phyloP scores from a whole-genome alignment of 2,329 filamentous ascomycete genomes.

The Didymella pomorum region DNA sequence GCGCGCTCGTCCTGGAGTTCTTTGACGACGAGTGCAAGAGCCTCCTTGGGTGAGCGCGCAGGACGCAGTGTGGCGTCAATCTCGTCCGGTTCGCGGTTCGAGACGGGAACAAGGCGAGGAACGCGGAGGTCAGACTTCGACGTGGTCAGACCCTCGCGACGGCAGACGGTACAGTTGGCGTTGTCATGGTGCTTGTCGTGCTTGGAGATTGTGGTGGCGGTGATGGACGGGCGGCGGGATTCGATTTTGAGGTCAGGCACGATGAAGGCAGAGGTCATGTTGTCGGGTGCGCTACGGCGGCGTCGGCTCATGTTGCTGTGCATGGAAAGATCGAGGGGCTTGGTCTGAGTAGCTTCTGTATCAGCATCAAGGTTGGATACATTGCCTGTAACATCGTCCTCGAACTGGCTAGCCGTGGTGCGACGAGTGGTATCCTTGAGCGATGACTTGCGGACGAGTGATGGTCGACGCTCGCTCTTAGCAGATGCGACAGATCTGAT shows the following conservation, averaged over 20 bases:
- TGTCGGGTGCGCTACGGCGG: conserved; percentile 58
- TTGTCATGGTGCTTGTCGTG: conserved; percentile 58
- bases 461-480: conserved; percentile 51
- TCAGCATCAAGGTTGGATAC: conserved; percentile 39
- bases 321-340: conserved; percentile 51
- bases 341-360: conserved; percentile 41
- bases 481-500: conserved; percentile 47
- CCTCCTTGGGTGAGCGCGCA: conserved; percentile 71
- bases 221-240: conserved; percentile 36
- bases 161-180: conserved; percentile 65
- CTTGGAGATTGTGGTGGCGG: conserved; percentile 30
- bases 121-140: conserved; percentile 49
- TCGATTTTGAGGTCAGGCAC: conserved; percentile 68
- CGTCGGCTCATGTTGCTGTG: conserved; percentile 60
- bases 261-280: conserved; percentile 71
- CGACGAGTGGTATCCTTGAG: conserved; percentile 59
- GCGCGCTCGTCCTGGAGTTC: conserved; percentile 79
- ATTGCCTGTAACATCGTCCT: conserved; percentile 48
- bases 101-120: conserved; percentile 60
- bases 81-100: conserved; percentile 60
- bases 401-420: conserved; percentile 41
- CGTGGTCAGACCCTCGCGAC: conserved; percentile 51
- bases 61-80: conserved; percentile 68
- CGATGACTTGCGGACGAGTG: conserved; percentile 62
- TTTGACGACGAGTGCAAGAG: conserved; percentile 85